Percentiles rank a stretch among this genome's conserved stretches.
phyloP scores from a whole-genome alignment of 2,329 filamentous ascomycete genomes.

The Apiospora arundinis region DNA sequence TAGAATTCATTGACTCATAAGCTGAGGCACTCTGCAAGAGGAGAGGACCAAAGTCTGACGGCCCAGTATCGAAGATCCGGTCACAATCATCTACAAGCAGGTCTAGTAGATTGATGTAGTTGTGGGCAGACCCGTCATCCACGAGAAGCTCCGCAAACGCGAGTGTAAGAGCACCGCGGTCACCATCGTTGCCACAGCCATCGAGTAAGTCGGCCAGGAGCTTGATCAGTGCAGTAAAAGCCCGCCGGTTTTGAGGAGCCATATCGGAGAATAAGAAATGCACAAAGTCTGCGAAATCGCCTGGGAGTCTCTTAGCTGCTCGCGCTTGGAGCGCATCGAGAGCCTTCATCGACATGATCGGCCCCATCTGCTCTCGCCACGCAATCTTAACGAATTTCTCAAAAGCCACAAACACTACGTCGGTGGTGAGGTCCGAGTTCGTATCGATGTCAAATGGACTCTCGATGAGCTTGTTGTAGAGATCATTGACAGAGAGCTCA shows the following conservation, averaged over 20 bases:
- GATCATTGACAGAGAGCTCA: slow-evolving; percentile 82
- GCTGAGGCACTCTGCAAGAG: slow-evolving; percentile 51
- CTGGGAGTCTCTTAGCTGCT: slow-evolving; percentile 69
- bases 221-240: slow-evolving; percentile 83
- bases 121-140: slow-evolving; percentile 75
- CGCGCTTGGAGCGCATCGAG: slow-evolving; percentile 77
- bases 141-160: slow-evolving; percentile 90
- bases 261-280: slow-evolving; percentile 69
- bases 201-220: slow-evolving; percentile 87
- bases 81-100: slow-evolving; percentile 89
- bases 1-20: slow-evolving; percentile 66
- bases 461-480: slow-evolving; percentile 89
- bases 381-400: slow-evolving; percentile 90
- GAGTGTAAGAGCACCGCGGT: slow-evolving; percentile 84
- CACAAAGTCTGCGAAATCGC: slow-evolving; percentile 76
- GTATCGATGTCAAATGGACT: slow-evolving; percentile 79
- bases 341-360: slow-evolving; percentile 75
- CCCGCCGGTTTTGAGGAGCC: slow-evolving; percentile 74
- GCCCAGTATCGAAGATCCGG: slow-evolving; percentile 76
- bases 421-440: slow-evolving; percentile 76
- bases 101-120: slow-evolving; percentile 89
- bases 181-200: slow-evolving; percentile 88
- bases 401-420: slow-evolving; percentile 89
- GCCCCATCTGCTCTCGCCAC: slow-evolving; percentile 88
- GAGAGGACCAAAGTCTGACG: slow-evolving; percentile 43